phyloP scores from a whole-genome alignment of 2,329 filamentous ascomycete genomes.

The Penicillium verrucosum region DNA sequence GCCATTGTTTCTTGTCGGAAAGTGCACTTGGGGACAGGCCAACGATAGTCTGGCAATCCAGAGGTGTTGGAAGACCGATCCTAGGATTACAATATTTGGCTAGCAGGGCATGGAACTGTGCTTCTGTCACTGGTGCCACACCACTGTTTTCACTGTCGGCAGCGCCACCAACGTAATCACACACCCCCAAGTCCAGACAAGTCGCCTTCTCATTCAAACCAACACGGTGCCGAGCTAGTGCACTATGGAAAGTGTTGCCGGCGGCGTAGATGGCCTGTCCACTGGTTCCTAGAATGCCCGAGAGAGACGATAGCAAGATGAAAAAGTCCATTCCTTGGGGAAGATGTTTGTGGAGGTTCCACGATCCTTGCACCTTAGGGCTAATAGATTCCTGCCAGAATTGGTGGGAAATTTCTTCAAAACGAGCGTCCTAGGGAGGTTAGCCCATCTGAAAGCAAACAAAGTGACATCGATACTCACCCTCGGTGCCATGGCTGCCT shows the following conservation, averaged over 20 bases:
- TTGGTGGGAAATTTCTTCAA: constrained; percentile 32
- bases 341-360: constrained; percentile 22
- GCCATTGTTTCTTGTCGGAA: constrained; percentile 1
- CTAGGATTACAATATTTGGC: background rate
- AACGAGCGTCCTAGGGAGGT: constrained; percentile 17
- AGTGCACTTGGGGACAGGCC: background rate
- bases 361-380: constrained; percentile 28
- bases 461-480: background rate
- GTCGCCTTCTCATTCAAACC: constrained; percentile 16
- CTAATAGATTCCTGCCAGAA: constrained; percentile 27
- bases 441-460: background rate
- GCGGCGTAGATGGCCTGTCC: constrained; percentile 46
- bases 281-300: constrained; percentile 45
- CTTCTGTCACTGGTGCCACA: background rate
- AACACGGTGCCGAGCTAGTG: constrained; percentile 31
- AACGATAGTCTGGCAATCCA: background rate
- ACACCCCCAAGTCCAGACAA: constrained; percentile 25
- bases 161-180: background rate
- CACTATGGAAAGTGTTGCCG: constrained; percentile 39
- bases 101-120: constrained; percentile 19
- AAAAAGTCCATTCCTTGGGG: constrained; percentile 41
- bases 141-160: background rate
- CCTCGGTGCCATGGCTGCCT: constrained; percentile 25
- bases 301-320: constrained; percentile 41
- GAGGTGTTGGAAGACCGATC: background rate